Evolutionary conservation across 257 asterid species (phyloP), one percentile per base, ranked within the genome.

Genomic region (Ligustrum vulgare): DNA sequence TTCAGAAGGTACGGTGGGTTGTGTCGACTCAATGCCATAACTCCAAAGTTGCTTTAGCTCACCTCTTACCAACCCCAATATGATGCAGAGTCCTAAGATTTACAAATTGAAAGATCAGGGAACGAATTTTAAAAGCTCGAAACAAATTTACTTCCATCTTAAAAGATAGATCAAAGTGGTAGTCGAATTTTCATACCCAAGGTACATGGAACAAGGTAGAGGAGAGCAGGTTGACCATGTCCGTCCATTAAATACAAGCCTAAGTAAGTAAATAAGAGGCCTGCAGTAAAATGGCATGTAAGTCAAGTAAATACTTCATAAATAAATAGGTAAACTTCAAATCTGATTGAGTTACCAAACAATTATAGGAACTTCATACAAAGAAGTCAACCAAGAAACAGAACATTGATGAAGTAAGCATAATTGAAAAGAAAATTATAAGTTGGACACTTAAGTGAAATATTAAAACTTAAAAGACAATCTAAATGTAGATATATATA

Each of bases 201-300:
- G 10, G 88, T 87, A 70, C 88, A 86, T 2, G 92, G 92, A 63
- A 87, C 92, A n/a, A 87, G 88, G 84, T 87, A 87, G 68, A 87
- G 89, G n/a, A 87, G 88, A 54, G 92, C 92, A 0, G 91, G 91
- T 70, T 87, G 91, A 8, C 91, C 90, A 64, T 85, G 88, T 62
- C 91, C 90, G 0, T 84, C 68, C 92, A 87, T 87, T 45, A 87
- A 54, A 77, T 83, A 85, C 87, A 87, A 79, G 51, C 79, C 88
- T 65, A 86, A 69, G 82, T 70, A 87, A 25, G 92, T 87, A 20
- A 86, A 65, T 15, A 75, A 35, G 45, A 87, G 82, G 68, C 92
- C 92, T 87, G 87, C 82, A 79, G 45, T 75, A 60, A 60, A 25
- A 11, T 9, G 8, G 4, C 9, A 25, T 8, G 0, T 2, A 60